Base-by-base conservation (phyloP, 768 basidiomycete genomes). In the Boletus pseudo-olivaceus region DNA sequence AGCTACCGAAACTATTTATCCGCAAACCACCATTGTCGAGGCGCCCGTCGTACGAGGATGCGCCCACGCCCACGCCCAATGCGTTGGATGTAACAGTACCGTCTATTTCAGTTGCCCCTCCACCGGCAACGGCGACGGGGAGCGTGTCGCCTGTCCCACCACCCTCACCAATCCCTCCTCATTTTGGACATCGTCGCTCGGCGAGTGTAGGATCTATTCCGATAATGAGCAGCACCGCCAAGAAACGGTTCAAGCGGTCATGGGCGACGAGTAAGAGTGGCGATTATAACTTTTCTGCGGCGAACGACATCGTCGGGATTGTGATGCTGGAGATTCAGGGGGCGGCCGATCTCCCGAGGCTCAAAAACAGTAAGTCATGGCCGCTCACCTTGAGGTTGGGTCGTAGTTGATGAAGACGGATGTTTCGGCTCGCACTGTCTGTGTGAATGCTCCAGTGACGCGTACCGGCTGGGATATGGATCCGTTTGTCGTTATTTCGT, bases 381-480 rank as follows among this genome's bases (percentile, higher is more conserved):
- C 48, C 40, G 4, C 46, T 39, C 5, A 9, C 26, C 9, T 54
- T 10, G 10, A 7, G 15, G 33, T 15, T 45, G 42, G 32, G 58
- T n/a, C 17, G 17, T 32, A 20, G 20, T 23, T 45, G 47, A 52
- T 51, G 35, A 53, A 37, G 37, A 45, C 11, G 27, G 15, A 33
- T 11, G 2, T 15, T 20, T 47, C 33, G 51, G 23, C 17, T 49
- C 8, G 23, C 14, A 5, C 23, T 7, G 1, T 14, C 17, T 8
- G 10, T 34, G 39, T 27, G 38, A n/a, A 46, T 37, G 37, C 15
- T 34, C 30, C 52, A 90, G 90, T 92, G 83, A 92, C 87, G 1
- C 83, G 88, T 0, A 90, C 83, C 0, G 90, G 90, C 0, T 94
- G 87, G 82, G 95, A 98, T 67, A 97, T 98, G 94, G 94, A 98